Base-by-base conservation (phyloP, 2,329 filamentous ascomycete species). In the Talaromyces verruculosus region DNA sequence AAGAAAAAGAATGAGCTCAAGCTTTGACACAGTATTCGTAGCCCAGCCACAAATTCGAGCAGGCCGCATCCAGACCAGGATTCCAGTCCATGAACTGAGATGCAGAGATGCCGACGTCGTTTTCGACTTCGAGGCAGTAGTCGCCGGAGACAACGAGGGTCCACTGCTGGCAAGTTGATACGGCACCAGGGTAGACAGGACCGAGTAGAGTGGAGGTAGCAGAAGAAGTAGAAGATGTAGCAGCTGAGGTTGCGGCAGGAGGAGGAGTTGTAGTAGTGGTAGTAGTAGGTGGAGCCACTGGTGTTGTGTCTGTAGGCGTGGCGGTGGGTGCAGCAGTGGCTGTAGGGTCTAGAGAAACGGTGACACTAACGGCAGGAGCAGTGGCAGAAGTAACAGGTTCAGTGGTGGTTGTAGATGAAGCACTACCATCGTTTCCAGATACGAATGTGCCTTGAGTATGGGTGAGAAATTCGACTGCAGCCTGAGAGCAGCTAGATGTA, bases 1-100 rank as follows among this genome's bases (percentile, higher is more conserved):
- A 66, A 19, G 33, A 63, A 25, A 59, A 35, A 58, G 25, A 10
- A 33, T n/a, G 62, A 17, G 39, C 58, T 43, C 63, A 60, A 63
- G 65, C 53, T 45, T 63, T n/a, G 35, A 66, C 47, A 37, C 65
- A 66, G 28, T 66, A 66, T 43, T 66, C 51, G 53, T 66, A 66
- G 39, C 61, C 65, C 25, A 63, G 60, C 65, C 65, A 64, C 57
- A 67, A 49, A 49, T 67, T 67, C 17, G 43, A 37, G 30, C 65
- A 67, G 17, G 35, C 22, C n/a, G 43, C 37, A 57, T 67, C 62
- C 47, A 67, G 22, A 39, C 62, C 61, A 13, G 61, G 39, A 51
- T 67, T 67, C 61, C 55, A 67, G 61, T 41, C 61, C 47, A 39
- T n/a, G 61, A 67, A 49, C 57, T 64, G 64, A 41, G 53, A 58